Percentiles rank a stretch among this genome's conserved stretches.
Evolutionary conservation across 139 green algal species (phyloP).

Genomic region (Pleodorina starrii): DNA sequence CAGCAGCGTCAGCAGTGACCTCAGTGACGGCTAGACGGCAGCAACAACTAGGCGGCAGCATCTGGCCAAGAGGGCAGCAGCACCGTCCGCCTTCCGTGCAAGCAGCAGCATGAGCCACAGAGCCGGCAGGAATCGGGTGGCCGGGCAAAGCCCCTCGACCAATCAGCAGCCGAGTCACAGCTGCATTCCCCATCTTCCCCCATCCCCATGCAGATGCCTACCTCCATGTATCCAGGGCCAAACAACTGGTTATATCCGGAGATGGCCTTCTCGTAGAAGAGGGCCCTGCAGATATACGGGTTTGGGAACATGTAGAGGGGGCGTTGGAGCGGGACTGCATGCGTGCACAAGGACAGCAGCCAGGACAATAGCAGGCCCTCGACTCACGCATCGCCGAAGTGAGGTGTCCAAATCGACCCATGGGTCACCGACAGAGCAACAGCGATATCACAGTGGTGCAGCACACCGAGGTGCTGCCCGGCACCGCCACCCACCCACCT

Average conservation of each 20-base stretch:
- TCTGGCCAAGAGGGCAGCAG: not conserved
- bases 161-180: not conserved
- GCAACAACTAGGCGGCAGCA: not conserved
- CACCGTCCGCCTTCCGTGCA: not conserved
- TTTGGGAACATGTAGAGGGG: not conserved
- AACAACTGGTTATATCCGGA: constrained; percentile 26
- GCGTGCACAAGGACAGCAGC: not conserved
- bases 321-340: not conserved
- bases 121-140: not conserved
- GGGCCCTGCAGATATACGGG: not conserved
- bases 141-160: not conserved
- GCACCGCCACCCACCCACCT: not conserved
- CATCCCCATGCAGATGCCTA: not conserved
- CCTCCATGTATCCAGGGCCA: constrained; percentile 24
- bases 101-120: not conserved
- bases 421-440: not conserved
- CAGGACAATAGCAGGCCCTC: not conserved
- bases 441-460: not conserved
- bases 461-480: not conserved
- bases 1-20: not conserved
- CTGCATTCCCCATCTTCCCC: no score
- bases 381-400: not conserved
- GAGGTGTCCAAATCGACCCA: not conserved
- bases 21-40: not conserved
- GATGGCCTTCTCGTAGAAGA: constrained; percentile 25